phyloP scores from a whole-genome alignment of 2,329 filamentous ascomycete species.

The Fusarium anthophilum region DNA sequence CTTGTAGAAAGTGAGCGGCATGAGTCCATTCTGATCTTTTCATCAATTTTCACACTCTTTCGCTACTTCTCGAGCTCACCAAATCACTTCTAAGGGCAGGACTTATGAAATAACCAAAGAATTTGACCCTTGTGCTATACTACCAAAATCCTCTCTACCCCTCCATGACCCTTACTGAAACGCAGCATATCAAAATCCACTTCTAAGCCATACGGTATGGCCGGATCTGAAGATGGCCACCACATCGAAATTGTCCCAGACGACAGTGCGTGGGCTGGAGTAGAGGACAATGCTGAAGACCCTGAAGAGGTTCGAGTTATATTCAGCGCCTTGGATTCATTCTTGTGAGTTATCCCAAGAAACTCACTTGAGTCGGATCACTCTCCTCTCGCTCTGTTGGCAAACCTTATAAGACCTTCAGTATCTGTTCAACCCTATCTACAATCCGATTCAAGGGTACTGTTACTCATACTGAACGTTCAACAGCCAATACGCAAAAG shows the following conservation, averaged over 20 bases:
- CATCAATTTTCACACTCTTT: background rate
- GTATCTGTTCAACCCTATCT: background rate
- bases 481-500: slow-evolving; percentile 81
- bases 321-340: slow-evolving; percentile 86
- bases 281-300: slow-evolving; percentile 74
- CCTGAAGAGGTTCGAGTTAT: slow-evolving; percentile 84
- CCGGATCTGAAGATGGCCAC: slow-evolving; percentile 30
- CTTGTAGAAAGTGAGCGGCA: slow-evolving; percentile 10
- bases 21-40: slow-evolving; percentile 2
- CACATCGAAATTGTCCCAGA: slow-evolving; percentile 41
- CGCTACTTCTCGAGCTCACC: background rate
- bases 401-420: background rate
- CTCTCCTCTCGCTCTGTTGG: background rate
- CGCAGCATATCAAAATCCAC: slow-evolving; percentile 8
- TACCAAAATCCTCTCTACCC: slow-evolving; percentile 4
- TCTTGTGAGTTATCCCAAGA: slow-evolving; percentile 53
- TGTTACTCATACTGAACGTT: slow-evolving; percentile 20
- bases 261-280: slow-evolving; percentile 64
- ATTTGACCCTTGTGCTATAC: background rate
- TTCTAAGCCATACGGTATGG: slow-evolving; percentile 25
- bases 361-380: background rate
- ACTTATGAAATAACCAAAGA: background rate
- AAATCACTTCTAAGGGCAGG: background rate
- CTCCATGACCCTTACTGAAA: slow-evolving; percentile 26
- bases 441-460: too few species aligned